Conservation (phyloP, 2,329 filamentous ascomycete species). For the Stromatinia cepivora region DNA sequence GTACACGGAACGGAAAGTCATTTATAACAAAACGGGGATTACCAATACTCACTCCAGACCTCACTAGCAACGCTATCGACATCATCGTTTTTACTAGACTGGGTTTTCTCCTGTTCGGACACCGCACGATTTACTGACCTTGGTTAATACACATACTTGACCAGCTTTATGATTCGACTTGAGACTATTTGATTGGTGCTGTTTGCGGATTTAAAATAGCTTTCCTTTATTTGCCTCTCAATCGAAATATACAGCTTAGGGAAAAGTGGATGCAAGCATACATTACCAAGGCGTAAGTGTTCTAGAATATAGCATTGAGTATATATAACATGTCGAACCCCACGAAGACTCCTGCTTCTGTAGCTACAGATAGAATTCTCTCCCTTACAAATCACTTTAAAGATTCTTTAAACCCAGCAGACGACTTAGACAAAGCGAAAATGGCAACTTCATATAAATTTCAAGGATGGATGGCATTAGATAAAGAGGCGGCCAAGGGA, state of each 20-base stretch:
- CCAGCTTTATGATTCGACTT: not conserved
- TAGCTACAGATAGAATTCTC: conserved; percentile 30
- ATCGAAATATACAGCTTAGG: not conserved
- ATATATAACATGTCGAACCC: conserved; percentile 30
- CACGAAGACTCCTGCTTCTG: conserved; percentile 28
- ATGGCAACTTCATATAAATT: conserved; percentile 42
- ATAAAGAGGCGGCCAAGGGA: conserved; percentile 39
- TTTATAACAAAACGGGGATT: not conserved
- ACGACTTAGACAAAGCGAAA: conserved; percentile 31
- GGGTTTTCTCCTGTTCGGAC: not conserved
- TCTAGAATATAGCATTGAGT: not conserved
- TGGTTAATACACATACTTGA: not conserved
- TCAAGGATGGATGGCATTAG: conserved; percentile 43
- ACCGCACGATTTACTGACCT: not conserved
- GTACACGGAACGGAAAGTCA: no score
- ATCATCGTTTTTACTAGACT: not conserved
- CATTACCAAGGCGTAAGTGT: not conserved
- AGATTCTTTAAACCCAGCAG: conserved; percentile 29
- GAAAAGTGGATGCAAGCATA: conserved; percentile 6
- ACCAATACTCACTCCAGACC: not conserved
- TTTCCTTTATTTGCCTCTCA: not conserved
- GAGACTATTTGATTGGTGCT: not conserved
- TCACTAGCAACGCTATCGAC: conserved; percentile 1
- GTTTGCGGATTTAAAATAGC: not conserved
- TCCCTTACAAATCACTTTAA: conserved; percentile 33